phyloP scores from a whole-genome alignment of 306 rosid species.

The Inga leiocalycina region DNA sequence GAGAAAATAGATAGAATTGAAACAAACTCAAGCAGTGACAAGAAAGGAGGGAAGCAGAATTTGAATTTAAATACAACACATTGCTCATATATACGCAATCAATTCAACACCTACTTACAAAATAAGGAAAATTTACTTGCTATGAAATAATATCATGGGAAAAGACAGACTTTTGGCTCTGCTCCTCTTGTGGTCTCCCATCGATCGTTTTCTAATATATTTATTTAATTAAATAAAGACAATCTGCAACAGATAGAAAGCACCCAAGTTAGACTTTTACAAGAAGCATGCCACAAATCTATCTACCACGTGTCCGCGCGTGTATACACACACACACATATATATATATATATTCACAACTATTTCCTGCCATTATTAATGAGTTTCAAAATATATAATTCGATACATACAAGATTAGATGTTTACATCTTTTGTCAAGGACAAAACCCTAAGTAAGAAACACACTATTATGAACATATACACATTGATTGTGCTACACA shows the following conservation, averaged over 20 bases:
- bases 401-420: background rate
- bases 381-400: background rate
- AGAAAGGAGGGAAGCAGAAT: no score
- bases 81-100: background rate
- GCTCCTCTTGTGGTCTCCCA: background rate
- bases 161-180: background rate
- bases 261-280: background rate
- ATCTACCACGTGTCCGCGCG: background rate
- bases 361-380: background rate
- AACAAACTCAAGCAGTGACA: no score
- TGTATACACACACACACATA: no score
- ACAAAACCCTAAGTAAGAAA: background rate
- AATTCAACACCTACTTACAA: background rate
- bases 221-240: background rate
- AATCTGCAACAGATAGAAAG: slow-evolving; percentile 1
- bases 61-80: background rate
- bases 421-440: background rate
- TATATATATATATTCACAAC: background rate
- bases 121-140: background rate
- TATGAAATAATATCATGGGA: background rate
- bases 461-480: background rate
- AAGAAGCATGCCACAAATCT: background rate
- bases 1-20: no score
- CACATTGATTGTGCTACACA: no score
- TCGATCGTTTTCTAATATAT: background rate